phyloP scores from a whole-genome alignment of 2,329 filamentous ascomycete species.

The Cercospora nicotianae region DNA sequence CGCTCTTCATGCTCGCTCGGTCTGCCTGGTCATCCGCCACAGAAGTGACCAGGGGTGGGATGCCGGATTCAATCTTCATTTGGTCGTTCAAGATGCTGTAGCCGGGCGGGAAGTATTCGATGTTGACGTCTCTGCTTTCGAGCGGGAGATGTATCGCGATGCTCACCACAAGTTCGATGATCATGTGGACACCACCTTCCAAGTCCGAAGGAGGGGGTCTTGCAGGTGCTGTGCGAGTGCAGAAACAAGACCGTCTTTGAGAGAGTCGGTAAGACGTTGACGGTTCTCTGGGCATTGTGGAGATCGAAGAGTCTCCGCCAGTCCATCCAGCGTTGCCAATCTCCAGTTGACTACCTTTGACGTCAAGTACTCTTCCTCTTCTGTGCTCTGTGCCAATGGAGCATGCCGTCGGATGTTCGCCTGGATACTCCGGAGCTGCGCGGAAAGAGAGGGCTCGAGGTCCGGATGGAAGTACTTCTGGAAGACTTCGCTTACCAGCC shows the following conservation, averaged over 20 bases:
- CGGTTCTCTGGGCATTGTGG: constrained; percentile 66
- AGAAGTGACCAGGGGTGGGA: constrained; percentile 49
- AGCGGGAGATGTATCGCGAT: constrained; percentile 84
- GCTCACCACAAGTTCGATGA: constrained; percentile 83
- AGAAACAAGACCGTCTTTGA: constrained; percentile 70
- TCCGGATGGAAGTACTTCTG: constrained; percentile 90
- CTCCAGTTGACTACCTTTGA: constrained; percentile 90
- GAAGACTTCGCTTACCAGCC: constrained; percentile 89
- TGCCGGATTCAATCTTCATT: constrained; percentile 77
- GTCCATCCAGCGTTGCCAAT: constrained; percentile 88
- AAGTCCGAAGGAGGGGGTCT: constrained; percentile 77
- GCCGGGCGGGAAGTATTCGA: constrained; percentile 81
- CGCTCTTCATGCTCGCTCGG: constrained; percentile 41
- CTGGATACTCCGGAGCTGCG: constrained; percentile 81
- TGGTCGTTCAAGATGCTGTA: constrained; percentile 66
- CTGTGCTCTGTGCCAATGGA: constrained; percentile 70
- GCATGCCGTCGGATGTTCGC: constrained; percentile 79
- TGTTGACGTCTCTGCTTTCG: constrained; percentile 85
- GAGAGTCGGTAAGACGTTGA: constrained; percentile 52
- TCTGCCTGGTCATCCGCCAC: constrained; percentile 47
- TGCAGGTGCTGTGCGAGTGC: constrained; percentile 72
- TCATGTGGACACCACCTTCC: constrained; percentile 87
- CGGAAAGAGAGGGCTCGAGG: constrained; percentile 73
- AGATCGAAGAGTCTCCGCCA: constrained; percentile 68
- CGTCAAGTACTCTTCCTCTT: constrained; percentile 85